Percentiles rank a stretch among this genome's conserved stretches.
These are phyloP conservation scores for Cyberlindnera xylosilytica DNA, from an alignment of 805 yeast species.

Conservation along the genomic window DNA sequence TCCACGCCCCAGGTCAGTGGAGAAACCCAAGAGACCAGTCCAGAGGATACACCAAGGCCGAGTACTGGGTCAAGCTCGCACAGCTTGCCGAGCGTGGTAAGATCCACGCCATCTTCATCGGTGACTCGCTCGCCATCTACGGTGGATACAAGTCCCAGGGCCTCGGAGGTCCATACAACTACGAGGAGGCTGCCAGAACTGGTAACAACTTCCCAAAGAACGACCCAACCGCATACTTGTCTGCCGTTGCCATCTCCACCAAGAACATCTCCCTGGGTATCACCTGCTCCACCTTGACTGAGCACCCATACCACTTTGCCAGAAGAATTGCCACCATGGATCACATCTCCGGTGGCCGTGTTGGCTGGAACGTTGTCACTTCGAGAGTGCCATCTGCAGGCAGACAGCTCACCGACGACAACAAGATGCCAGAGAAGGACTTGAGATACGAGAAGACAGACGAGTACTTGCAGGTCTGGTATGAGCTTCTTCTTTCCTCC, in stretches of 20 bases:
- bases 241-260: slow-evolving; percentile 43
- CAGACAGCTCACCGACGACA: slow-evolving; percentile 37
- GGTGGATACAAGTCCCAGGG: slow-evolving; percentile 34
- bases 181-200: slow-evolving; percentile 34
- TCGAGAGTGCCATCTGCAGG: slow-evolving; percentile 44
- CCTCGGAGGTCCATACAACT: slow-evolving; percentile 34
- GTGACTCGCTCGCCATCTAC: slow-evolving; percentile 39
- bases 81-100: slow-evolving; percentile 39
- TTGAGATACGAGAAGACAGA: slow-evolving; percentile 42
- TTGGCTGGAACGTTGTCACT: slow-evolving; percentile 49
- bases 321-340: slow-evolving; percentile 45
- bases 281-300: slow-evolving; percentile 44
- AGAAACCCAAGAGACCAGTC: slow-evolving; percentile 27
- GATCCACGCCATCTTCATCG: slow-evolving; percentile 37
- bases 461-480: slow-evolving; percentile 42
- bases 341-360: slow-evolving; percentile 43
- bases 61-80: slow-evolving; percentile 40
- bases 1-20: slow-evolving; percentile 29
- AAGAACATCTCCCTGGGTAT: slow-evolving; percentile 39
- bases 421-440: slow-evolving; percentile 38
- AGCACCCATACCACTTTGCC: slow-evolving; percentile 44
- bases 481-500: slow-evolving; percentile 39
- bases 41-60: slow-evolving; percentile 25
- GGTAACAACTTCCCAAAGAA: slow-evolving; percentile 36
- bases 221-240: slow-evolving; percentile 38